Base-by-base conservation (phyloP, 148 eudicot genomes). In the Cornus kousa region DNA sequence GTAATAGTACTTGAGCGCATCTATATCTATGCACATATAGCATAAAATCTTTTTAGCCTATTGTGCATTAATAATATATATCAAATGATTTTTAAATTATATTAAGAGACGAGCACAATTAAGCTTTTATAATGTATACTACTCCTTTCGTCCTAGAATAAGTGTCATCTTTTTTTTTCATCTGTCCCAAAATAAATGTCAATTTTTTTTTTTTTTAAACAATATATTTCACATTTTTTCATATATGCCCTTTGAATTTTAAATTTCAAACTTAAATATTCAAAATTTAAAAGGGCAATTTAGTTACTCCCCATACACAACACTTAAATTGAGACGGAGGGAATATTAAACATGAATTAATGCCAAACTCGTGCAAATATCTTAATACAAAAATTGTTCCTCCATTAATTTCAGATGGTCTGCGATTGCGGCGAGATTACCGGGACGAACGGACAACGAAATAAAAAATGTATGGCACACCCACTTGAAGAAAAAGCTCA, bases 401-500 rank as follows among this genome's bases (percentile, higher is more conserved):
- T 32, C 64, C 11, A 70, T 71, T 43, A 39, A 39, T 79, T 78
- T 50, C 79, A 92, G 94, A 80, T 92, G 97, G 97, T 90, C 97
- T 13, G 86, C 90, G 5, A 92, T 92, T 43, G 97, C 97, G 73
- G 89, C 92, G 40, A 90, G 78, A 62, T 87, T 92, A 57, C 94
- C 97, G 33, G 97, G 97, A 59, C 80, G 97, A 78, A 92, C 97
- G 1, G 97, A 92, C 71, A 92, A 92, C 43, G 97, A 92, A 46
- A 90, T 92, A 2, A 92, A 92, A 83, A 92, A 92, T 66, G 91
- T 92, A 19, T 92, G 97, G 97, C 97, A 92, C 82, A 92, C 97
- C 57, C 89, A 84, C 80, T 80, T 92, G 69, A 92, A 92, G 91
- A 92, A 92, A 80, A 90, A 79, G 82, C 81, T 89, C 35, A 71